These are phyloP conservation scores for Lathyrus oleraceus DNA, from an alignment of 306 rosid species.

Conservation along the genomic window DNA sequence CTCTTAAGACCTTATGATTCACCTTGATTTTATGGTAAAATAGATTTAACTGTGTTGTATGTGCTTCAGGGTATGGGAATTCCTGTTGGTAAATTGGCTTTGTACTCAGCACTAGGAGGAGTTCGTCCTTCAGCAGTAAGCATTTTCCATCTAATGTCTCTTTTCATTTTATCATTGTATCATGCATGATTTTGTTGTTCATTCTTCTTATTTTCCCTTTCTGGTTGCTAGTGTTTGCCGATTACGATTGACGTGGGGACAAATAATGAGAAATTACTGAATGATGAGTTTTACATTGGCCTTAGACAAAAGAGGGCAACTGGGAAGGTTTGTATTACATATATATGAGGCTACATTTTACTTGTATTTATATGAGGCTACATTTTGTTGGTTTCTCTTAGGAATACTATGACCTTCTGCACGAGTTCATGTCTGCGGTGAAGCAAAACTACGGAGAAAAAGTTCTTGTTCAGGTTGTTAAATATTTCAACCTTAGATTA, in stretches of 20 bases:
- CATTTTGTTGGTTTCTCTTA: constrained; percentile 46
- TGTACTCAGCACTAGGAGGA: no score
- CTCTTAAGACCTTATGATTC: no score
- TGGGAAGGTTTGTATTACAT: constrained; percentile 64
- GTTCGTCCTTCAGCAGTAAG: no score
- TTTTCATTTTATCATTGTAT: constrained; percentile 20
- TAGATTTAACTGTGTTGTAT: no score
- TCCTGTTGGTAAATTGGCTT: no score
- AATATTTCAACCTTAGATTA: constrained; percentile 26
- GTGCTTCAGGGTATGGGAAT: no score
- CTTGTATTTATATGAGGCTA: constrained; percentile 34
- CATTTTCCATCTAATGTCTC: no score
- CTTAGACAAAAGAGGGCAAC: no score
- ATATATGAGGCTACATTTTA: not conserved
- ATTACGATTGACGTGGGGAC: constrained; percentile 97
- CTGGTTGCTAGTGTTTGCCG: constrained; percentile 79
- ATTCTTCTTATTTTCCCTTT: not conserved
- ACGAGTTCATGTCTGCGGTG: constrained; percentile 92
- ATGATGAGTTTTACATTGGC: no score
- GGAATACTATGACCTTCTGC: constrained; percentile 83
- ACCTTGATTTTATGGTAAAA: no score
- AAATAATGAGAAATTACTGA: no score
- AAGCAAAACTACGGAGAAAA: no score
- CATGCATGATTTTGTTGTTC: not conserved
- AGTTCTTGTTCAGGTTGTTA: constrained; percentile 86